Conservation (phyloP, 139 green algal genomes). For the Asterochloris sp. region DNA sequence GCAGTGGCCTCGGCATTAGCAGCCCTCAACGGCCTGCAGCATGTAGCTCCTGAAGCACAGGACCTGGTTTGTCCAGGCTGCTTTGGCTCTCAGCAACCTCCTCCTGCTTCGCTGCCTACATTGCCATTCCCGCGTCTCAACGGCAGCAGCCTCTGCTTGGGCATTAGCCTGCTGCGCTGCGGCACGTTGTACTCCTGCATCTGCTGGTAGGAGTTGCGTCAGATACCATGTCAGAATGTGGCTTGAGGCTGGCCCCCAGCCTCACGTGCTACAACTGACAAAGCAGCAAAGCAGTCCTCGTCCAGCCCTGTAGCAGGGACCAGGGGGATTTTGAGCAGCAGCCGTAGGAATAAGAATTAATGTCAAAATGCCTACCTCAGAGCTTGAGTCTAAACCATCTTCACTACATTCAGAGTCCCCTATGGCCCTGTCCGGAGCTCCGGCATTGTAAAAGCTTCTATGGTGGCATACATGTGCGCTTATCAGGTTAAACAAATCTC, state of each 20-base stretch:
- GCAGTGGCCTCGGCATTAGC: no score
- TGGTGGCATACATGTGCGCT: background rate
- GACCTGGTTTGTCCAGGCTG: background rate
- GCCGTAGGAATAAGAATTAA: background rate
- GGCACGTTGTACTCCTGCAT: no score
- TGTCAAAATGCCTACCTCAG: background rate
- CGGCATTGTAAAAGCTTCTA: background rate
- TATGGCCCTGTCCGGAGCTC: background rate
- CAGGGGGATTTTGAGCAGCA: background rate
- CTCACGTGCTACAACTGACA: constrained; percentile 21
- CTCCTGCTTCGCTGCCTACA: background rate
- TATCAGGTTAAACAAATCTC: no score
- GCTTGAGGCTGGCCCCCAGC: constrained; percentile 16
- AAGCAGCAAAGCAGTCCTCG: constrained; percentile 23
- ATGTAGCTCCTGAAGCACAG: no score
- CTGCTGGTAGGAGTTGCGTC: constrained; percentile 27
- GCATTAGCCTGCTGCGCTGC: background rate
- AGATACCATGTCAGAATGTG: constrained; percentile 32
- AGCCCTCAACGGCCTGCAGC: no score
- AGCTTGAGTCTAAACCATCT: background rate
- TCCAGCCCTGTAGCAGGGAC: constrained; percentile 30
- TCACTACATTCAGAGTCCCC: background rate
- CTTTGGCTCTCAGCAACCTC: background rate
- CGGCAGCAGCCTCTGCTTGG: background rate
- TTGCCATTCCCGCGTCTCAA: no score